Percentiles rank a stretch among this genome's conserved stretches.
Conservation (phyloP, 2,329 filamentous ascomycete genomes). For the Colletotrichum acutatum region DNA sequence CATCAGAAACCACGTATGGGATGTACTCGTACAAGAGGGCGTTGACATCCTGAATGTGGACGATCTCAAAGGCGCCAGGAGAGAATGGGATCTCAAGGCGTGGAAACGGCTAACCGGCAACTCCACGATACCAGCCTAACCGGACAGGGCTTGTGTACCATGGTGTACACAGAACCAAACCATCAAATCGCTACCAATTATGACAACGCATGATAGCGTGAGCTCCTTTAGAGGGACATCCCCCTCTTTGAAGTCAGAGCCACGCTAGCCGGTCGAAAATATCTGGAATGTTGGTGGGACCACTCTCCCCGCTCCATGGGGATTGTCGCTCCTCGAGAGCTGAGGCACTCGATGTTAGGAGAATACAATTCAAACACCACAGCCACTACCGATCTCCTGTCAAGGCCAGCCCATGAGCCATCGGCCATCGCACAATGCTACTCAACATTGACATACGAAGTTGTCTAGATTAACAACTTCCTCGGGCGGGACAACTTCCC, state of each 20-base stretch:
- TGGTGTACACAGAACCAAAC: not conserved
- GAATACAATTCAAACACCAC: not conserved
- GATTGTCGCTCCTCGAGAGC: not conserved
- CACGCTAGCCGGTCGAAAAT: too few relatives aligned
- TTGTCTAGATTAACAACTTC: not conserved
- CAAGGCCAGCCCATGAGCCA: not conserved
- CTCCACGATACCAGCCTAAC: constrained; percentile 8
- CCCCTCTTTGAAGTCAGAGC: not conserved
- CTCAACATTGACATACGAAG: not conserved
- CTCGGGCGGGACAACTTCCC: not conserved
- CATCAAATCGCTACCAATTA: not conserved
- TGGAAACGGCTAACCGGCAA: constrained; percentile 25
- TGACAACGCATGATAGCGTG: not conserved
- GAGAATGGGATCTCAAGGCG: constrained; percentile 47
- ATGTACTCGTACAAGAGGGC: constrained; percentile 63
- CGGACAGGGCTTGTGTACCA: not conserved
- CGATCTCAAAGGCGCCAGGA: constrained; percentile 59
- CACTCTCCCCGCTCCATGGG: not conserved
- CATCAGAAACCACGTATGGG: constrained; percentile 67
- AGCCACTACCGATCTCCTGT: not conserved
- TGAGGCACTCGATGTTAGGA: not conserved
- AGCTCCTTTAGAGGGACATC: not conserved
- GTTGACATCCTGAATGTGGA: constrained; percentile 72
- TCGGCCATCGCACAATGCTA: not conserved
- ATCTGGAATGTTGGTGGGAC: not conserved